Conservation (phyloP, 805 yeast species). For the Candida incommunis region DNA sequence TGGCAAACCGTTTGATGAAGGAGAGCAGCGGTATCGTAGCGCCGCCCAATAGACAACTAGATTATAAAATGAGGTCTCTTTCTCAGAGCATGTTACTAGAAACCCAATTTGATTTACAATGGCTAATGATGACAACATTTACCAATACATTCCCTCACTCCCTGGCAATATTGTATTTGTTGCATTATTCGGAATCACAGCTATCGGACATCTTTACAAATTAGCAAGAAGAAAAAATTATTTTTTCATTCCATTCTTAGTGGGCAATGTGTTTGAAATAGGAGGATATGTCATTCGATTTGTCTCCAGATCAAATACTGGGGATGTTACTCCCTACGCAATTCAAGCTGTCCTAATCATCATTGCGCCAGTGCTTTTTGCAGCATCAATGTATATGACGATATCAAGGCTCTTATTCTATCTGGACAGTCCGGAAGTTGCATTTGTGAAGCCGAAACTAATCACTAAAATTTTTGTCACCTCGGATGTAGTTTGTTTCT, state of each 20-base stretch:
- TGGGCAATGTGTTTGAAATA: not conserved
- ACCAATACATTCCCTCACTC: not conserved
- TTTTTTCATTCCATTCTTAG: not conserved
- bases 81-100: too few relatives aligned
- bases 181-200: not conserved
- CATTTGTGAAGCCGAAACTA: not conserved
- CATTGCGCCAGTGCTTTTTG: not conserved
- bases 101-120: too few relatives aligned
- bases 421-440: not conserved
- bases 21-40: too few relatives aligned
- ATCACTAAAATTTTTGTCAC: not conserved
- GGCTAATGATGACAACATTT: not conserved
- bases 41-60: too few relatives aligned
- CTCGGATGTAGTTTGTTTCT: not conserved
- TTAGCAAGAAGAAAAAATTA: not conserved
- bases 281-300: not conserved
- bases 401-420: not conserved
- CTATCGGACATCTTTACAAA: not conserved
- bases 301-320: not conserved
- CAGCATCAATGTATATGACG: not conserved
- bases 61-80: too few relatives aligned
- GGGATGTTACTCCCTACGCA: not conserved
- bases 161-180: not conserved
- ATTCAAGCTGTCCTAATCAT: not conserved
- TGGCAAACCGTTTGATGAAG: too few relatives aligned